Evolutionary conservation across 2,329 filamentous ascomycete species (phyloP), one percentile per base, ranked within the genome.

Genomic region (Graphiopsis chlorocephala): DNA sequence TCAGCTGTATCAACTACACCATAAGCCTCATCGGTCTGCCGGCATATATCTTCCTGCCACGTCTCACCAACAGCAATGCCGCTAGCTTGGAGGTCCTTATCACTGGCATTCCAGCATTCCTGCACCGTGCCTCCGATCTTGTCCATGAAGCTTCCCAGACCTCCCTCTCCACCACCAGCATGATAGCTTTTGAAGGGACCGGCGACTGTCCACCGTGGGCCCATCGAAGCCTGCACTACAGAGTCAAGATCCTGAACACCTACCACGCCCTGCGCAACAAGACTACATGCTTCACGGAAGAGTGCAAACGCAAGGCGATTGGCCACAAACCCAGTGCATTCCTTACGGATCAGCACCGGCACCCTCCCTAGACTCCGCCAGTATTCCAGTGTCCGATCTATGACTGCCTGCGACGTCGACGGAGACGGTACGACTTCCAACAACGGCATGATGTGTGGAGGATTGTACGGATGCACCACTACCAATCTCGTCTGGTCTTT

Each of bases 401-500:
- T 73, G 1, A 79, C 74, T 1, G 73, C 71, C 0, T 73, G 42
- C 0, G 72, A 71, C 0, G 82, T 86, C 31, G 68, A 65, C 4
- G 79, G 80, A 1, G 78, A 80, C 0, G 84, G 84, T 0, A 87
- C 85, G 33, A 88, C 77, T 71, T 88, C 85, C 2, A 88, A 73
- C 1, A 88, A 70, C 0, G 86, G 86, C 83, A 88, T 86, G 61
- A 88, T 80, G 67, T 87, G 84, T 1, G 85, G 86, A 25, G 84
- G 86, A 63, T 88, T 88, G 72, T 85, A 88, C 0, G 86, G 85
- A 71, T 88, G 86, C 4, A 86, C 84, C 1, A 87, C 82, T 0
- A 87, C 67, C 2, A 88, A 71, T 1, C 84, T 75, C n/a, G 72
- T 66, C 58, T 74, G 72, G 29, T 83, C 77, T 25, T 74, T 68